phyloP scores from a whole-genome alignment of 495 filamentous ascomycete genomes.

The Barbatosphaeria neglecta region DNA sequence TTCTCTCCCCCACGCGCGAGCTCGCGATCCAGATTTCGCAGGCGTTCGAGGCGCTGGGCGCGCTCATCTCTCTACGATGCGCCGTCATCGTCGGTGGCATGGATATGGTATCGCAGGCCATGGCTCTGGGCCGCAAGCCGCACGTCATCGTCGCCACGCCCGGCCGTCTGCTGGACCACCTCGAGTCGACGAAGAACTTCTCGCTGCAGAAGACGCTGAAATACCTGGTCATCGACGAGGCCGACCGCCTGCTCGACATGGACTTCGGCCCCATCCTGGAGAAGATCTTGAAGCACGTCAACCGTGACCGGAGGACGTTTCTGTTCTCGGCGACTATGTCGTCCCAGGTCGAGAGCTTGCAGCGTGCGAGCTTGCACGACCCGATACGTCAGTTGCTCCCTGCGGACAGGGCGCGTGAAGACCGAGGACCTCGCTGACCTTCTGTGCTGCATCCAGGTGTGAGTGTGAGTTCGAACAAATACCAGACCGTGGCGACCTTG shows the following conservation, averaged over 20 bases:
- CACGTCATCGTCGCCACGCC: slow-evolving; percentile 86
- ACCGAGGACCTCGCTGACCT: neutral
- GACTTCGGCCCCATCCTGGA: slow-evolving; percentile 89
- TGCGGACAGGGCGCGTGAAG: neutral
- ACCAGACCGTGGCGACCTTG: slow-evolving; percentile 79
- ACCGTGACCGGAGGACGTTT: slow-evolving; percentile 67
- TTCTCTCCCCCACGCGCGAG: slow-evolving; percentile 87
- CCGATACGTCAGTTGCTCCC: slow-evolving; percentile 34
- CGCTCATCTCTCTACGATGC: slow-evolving; percentile 69
- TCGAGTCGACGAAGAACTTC: slow-evolving; percentile 96
- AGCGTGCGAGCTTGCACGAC: slow-evolving; percentile 74
- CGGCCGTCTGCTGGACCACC: slow-evolving; percentile 79
- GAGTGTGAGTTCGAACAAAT: slow-evolving; percentile 61
- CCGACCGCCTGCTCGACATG: slow-evolving; percentile 82
- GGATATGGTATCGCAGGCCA: slow-evolving; percentile 85
- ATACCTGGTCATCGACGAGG: slow-evolving; percentile 91
- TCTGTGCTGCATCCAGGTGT: slow-evolving; percentile 41
- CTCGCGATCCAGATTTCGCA: slow-evolving; percentile 82
- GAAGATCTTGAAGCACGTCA: slow-evolving; percentile 84
- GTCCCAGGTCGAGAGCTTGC: slow-evolving; percentile 82
- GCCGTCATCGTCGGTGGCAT: slow-evolving; percentile 82
- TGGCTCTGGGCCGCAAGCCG: slow-evolving; percentile 82
- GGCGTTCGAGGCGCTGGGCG: slow-evolving; percentile 71
- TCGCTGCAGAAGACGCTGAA: slow-evolving; percentile 58
- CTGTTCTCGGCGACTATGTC: slow-evolving; percentile 93